A percentile compares a stretch with the other conserved stretches of the same genome.
These are phyloP conservation scores for Saururus chinensis DNA, from an alignment of 164 flowering plant species.

Conservation along the genomic window DNA sequence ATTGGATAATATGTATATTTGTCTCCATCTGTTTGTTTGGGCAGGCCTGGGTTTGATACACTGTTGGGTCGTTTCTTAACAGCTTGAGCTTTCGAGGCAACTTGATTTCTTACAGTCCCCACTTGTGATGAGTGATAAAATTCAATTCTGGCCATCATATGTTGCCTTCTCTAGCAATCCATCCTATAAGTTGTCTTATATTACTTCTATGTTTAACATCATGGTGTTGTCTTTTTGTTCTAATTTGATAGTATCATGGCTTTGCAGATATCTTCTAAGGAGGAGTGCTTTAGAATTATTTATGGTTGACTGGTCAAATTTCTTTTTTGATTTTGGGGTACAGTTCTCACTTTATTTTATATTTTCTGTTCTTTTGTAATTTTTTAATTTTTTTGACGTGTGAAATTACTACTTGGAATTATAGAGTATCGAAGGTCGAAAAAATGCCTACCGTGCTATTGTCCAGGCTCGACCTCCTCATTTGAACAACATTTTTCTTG, in stretches of 20 bases:
- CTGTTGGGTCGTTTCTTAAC: too few species aligned
- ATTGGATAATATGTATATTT: too few species aligned
- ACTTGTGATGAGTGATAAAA: too few species aligned
- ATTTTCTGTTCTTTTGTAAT: background rate
- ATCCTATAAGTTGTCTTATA: too few species aligned
- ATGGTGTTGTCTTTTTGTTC: background rate
- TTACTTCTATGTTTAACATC: background rate
- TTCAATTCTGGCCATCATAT: too few species aligned
- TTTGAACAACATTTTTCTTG: slow-evolving; percentile 85
- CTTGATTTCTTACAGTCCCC: too few species aligned
- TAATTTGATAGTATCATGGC: background rate
- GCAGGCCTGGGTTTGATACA: too few species aligned
- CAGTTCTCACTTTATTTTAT: background rate
- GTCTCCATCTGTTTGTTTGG: too few species aligned
- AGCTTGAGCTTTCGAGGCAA: too few species aligned
- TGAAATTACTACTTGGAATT: slow-evolving; percentile 9
- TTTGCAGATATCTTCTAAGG: slow-evolving; percentile 77
- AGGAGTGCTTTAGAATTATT: slow-evolving; percentile 96
- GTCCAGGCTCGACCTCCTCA: slow-evolving; percentile 92
- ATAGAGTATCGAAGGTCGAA: slow-evolving; percentile 73
- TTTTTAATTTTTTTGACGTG: background rate
- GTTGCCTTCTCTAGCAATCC: too few species aligned
- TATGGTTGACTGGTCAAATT: slow-evolving; percentile 95
- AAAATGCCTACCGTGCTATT: slow-evolving; percentile 87
- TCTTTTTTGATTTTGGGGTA: slow-evolving; percentile 99